Base-by-base conservation (phyloP, 1,284 basidiomycete genomes). In the Sanghuangporus weigelae region DNA sequence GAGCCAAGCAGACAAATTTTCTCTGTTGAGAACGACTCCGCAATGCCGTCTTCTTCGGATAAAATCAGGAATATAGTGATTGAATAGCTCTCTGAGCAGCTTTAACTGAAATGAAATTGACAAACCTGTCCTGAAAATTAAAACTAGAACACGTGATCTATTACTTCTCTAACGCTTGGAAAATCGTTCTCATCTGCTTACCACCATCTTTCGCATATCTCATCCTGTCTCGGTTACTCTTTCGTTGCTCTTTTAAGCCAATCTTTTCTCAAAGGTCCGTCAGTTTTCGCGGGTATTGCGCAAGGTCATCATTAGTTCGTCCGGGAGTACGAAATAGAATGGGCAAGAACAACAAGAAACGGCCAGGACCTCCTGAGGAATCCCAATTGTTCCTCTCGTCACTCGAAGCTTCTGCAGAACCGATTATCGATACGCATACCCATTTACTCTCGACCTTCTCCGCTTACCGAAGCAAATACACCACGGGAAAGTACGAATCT, bases 381-480 rank as follows among this genome's bases (percentile, higher is more conserved):
- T 68, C 69, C 6, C 67, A 71, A 57, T 72, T 77, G 38, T 48
- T 61, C 5, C 69, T 77, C n/a, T 38, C 69, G 7, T 21, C 50
- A 8, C 39, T 56, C 36, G 35, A 57, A 16, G 19, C 65, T n/a
- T 58, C 77, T 0, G 63, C 71, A 1, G 70, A 75, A 0, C 76
- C 83, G 1, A 84, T 93, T 68, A 78, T 92, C 11, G 91, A 93
- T 73, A 93, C 91, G 0, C 91, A 93, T 72, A 92, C 89, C 0
- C 91, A 93, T 69, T 75, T 93, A 11, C 78, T 85, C 11, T 84
- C 87, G 0, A 93, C 90, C 0, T 93, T 83, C 68, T 77, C 80
- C 1, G 69, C 77, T 10, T 93, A 92, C 69, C 77, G 79, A 21
- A 71, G 67, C 39, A 84, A 83, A 63, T 93, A 90, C 71, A 81